phyloP scores from a whole-genome alignment of 2,329 filamentous ascomycete species.

The Diaporthe longicolla region DNA sequence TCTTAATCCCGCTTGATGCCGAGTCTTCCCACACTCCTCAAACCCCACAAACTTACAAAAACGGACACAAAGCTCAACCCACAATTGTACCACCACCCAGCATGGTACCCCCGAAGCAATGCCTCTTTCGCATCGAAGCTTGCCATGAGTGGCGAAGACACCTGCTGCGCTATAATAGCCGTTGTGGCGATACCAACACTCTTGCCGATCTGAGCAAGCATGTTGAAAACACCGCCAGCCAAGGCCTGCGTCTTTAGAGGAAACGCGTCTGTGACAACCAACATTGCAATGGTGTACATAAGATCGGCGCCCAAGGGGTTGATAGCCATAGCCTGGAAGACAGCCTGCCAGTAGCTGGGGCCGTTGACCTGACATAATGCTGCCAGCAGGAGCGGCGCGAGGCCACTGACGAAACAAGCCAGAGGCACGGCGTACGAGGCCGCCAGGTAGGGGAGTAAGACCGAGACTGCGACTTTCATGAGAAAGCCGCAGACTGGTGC shows the following conservation, averaged over 20 bases:
- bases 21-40: neutral
- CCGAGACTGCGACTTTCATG: slow-evolving; percentile 51
- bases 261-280: too few species aligned
- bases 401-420: slow-evolving; percentile 58
- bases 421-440: slow-evolving; percentile 56
- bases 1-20: neutral
- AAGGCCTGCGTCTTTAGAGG: too few species aligned
- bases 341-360: slow-evolving; percentile 65
- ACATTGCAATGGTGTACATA: slow-evolving; percentile 58
- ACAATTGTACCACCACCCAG: slow-evolving; percentile 9
- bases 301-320: slow-evolving; percentile 61
- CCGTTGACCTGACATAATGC: slow-evolving; percentile 51
- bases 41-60: slow-evolving; percentile 1
- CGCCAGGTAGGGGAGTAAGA: slow-evolving; percentile 40
- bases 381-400: slow-evolving; percentile 68
- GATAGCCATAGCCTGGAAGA: slow-evolving; percentile 59
- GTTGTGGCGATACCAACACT: slow-evolving; percentile 65
- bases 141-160: slow-evolving; percentile 47
- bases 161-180: slow-evolving; percentile 58
- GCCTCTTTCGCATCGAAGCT: neutral
- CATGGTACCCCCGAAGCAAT: neutral
- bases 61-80: neutral
- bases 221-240: too few species aligned
- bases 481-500: slow-evolving; percentile 45
- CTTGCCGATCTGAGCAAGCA: slow-evolving; percentile 65